Percentiles rank a stretch among this genome's conserved stretches.
phyloP scores from a whole-genome alignment of 2,329 filamentous ascomycete genomes.

The Stagonosporopsis vannaccii region DNA sequence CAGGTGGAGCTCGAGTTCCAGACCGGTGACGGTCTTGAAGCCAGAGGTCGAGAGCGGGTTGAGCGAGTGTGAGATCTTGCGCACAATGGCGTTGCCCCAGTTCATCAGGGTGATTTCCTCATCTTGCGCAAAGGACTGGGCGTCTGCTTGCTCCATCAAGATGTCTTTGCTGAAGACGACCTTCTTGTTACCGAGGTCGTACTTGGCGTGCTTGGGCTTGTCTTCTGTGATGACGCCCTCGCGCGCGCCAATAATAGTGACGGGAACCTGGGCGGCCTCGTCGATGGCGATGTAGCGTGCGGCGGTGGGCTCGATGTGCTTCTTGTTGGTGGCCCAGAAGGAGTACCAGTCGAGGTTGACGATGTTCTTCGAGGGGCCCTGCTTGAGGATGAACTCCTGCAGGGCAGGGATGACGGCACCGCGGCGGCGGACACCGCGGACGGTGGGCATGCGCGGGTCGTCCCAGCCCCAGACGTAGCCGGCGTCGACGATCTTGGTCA shows the following conservation, averaged over 20 bases:
- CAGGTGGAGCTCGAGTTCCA: slow-evolving; percentile 88
- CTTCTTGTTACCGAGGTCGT: slow-evolving; percentile 85
- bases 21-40: slow-evolving; percentile 64
- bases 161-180: slow-evolving; percentile 79
- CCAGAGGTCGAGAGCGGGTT: slow-evolving; percentile 59
- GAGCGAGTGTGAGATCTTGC: slow-evolving; percentile 65
- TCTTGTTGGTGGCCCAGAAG: slow-evolving; percentile 63
- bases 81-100: slow-evolving; percentile 90
- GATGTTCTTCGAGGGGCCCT: slow-evolving; percentile 83
- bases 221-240: slow-evolving; percentile 67
- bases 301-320: slow-evolving; percentile 59
- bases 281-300: slow-evolving; percentile 64
- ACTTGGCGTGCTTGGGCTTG: slow-evolving; percentile 89
- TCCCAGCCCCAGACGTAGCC: slow-evolving; percentile 85
- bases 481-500: slow-evolving; percentile 80
- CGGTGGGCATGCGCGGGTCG: slow-evolving; percentile 85
- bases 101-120: slow-evolving; percentile 97
- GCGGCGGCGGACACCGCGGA: slow-evolving; percentile 78
- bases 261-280: slow-evolving; percentile 74
- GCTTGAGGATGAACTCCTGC: slow-evolving; percentile 83
- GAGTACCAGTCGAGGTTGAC: slow-evolving; percentile 83
- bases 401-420: slow-evolving; percentile 82
- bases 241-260: slow-evolving; percentile 70
- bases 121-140: slow-evolving; percentile 77
- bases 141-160: slow-evolving; percentile 86